Conservation (phyloP, 2,329 filamentous ascomycete genomes). For the Fusarium globosum region DNA sequence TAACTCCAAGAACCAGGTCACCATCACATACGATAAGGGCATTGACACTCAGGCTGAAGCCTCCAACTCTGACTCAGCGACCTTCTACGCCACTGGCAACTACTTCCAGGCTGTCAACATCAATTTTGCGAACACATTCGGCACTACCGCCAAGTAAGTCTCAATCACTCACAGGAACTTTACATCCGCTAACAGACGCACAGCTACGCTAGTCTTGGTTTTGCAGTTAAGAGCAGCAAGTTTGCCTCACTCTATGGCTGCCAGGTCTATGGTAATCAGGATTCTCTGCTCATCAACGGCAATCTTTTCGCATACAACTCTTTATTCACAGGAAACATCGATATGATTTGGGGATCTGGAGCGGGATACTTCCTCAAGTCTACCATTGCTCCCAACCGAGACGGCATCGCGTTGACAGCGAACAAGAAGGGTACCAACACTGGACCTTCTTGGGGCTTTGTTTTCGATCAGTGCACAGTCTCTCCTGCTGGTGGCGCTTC, state of each 20-base stretch:
- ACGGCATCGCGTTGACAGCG: slow-evolving; percentile 47
- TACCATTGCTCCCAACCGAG: slow-evolving; percentile 47
- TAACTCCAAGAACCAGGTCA: slow-evolving; percentile 38
- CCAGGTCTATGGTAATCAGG: slow-evolving; percentile 60
- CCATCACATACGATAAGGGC: slow-evolving; percentile 36
- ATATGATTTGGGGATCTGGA: slow-evolving; percentile 58
- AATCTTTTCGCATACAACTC: slow-evolving; percentile 57
- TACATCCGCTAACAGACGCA: not conserved
- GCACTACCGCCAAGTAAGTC: slow-evolving; percentile 34
- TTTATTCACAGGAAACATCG: slow-evolving; percentile 58
- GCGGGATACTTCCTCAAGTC: slow-evolving; percentile 56
- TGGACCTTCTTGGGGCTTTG: slow-evolving; percentile 51
- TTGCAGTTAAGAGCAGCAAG: slow-evolving; percentile 55
- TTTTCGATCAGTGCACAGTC: slow-evolving; percentile 50
- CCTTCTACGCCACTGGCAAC: slow-evolving; percentile 40
- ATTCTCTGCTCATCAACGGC: slow-evolving; percentile 60
- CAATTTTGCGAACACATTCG: slow-evolving; percentile 40
- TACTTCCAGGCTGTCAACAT: slow-evolving; percentile 44
- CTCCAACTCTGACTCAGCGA: slow-evolving; percentile 42
- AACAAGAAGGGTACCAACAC: slow-evolving; percentile 53
- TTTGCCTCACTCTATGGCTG: slow-evolving; percentile 54
- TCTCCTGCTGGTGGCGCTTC: slow-evolving; percentile 42
- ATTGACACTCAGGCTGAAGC: slow-evolving; percentile 38
- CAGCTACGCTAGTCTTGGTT: slow-evolving; percentile 58
- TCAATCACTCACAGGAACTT: rapidly evolving